phyloP scores from a whole-genome alignment of 306 rosid species.

The Dicorynia guianensis region DNA sequence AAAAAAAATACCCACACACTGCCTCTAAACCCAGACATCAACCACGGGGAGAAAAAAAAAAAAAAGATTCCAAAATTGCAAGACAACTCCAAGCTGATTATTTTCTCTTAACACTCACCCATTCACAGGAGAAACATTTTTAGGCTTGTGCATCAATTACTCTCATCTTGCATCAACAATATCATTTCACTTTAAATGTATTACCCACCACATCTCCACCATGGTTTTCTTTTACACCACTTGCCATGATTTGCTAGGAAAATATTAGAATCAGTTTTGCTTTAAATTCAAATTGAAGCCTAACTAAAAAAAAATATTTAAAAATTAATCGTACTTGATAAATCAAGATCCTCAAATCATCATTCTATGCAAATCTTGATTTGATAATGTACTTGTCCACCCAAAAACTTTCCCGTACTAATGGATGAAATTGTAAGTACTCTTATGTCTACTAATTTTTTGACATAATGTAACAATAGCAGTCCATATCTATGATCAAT shows the following conservation, averaged over 20 bases:
- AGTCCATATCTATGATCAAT: too few relatives aligned
- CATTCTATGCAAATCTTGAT: constrained; percentile 11
- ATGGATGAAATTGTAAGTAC: too few relatives aligned
- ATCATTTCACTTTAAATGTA: background rate
- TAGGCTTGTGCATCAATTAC: constrained; percentile 1
- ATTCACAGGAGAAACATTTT: background rate
- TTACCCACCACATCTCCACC: background rate
- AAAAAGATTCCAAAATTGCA: background rate
- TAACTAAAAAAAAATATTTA: background rate
- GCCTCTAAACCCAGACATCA: constrained; percentile 8
- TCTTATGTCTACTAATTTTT: too few relatives aligned
- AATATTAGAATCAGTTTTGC: background rate
- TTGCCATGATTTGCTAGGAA: background rate
- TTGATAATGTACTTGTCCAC: too few relatives aligned
- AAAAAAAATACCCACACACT: background rate
- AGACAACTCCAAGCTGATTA: background rate
- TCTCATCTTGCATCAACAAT: background rate
- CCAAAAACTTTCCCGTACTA: too few relatives aligned
- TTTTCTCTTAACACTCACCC: background rate
- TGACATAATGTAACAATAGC: too few relatives aligned
- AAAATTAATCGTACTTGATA: constrained; percentile 1
- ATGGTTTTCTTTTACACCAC: background rate
- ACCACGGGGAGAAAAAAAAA: background rate
- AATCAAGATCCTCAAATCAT: background rate
- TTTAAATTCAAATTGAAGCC: constrained; percentile 19